Base-by-base conservation (phyloP, 345 rosid species). In the Geranium rotundifolium region DNA sequence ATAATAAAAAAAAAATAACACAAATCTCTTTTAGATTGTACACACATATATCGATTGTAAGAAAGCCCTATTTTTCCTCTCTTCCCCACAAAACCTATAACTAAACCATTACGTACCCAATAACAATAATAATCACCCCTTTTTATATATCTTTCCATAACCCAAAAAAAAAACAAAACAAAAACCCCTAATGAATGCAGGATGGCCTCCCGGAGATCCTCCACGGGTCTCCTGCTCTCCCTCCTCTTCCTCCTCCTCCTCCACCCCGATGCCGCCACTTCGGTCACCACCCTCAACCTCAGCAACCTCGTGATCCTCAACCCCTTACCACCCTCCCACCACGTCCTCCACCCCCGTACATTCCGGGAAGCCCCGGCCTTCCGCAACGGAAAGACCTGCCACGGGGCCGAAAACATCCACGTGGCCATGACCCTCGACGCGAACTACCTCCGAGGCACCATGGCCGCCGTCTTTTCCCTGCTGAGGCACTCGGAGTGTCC, bases 351-450 rank as follows among this genome's bases (percentile, higher is more conserved):
- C 27, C 41, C 41, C 6, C 41, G 41, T n/a, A 6, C 58, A 39
- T 79, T 82, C 76, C 77, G 68, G 1, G 86, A 82, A 64, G 86
- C 86, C 29, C 83, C 83, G 0, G 71, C 76, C 1, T 79, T 79
- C 8, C 76, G 83, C 29, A 82, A 79, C 31, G 81, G 78, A 0
- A 64, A 70, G 18, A 16, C 65, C 8, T 82, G 83, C 17, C 71
- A 67, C 27, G 66, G 19, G 0, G 20, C 60, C 0, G 58, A 73
- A 18, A 69, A 18, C 31, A 79, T 82, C 66, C 86, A 82, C 34
- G 66, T 77, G 9, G 69, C 81, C 23, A 82, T 82, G 83, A 82
- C 86, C 63, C 75, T 82, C 10, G 86, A 82, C 46, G 80, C 69
- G 1, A 79, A 82, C 63, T 77, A 81, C 67, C 82, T 81, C 63